These are phyloP conservation scores for Toxicodendron radicans DNA, from an alignment of 345 rosid genomes.

Conservation along the genomic window DNA sequence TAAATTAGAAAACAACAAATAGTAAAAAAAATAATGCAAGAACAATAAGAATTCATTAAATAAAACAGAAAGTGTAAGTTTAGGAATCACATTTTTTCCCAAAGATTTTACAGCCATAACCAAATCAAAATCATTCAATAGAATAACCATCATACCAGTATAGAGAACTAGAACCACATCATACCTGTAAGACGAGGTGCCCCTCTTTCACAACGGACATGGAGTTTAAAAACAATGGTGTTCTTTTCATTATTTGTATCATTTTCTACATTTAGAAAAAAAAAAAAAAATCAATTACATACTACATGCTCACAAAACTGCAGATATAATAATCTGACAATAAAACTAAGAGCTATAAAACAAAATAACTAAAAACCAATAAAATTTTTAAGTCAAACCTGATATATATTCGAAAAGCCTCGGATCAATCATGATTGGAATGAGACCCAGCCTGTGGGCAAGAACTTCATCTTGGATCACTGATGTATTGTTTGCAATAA, in stretches of 20 bases:
- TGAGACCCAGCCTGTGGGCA: conserved; percentile 90
- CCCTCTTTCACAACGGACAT: conserved; percentile 51
- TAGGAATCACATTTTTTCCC: not conserved
- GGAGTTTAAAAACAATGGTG: conserved; percentile 91
- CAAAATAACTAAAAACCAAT: conserved; percentile 3
- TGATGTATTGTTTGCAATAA: conserved; percentile 87
- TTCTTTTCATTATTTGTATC: conserved; percentile 86
- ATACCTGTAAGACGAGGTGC: conserved; percentile 61
- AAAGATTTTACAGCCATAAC: not conserved
- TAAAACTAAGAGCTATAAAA: not conserved
- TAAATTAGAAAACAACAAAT: not conserved
- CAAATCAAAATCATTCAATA: not conserved
- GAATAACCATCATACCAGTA: not conserved
- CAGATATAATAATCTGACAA: not conserved
- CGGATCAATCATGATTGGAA: conserved; percentile 82
- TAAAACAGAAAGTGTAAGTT: not conserved
- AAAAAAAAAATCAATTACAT: not conserved
- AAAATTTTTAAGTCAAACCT: conserved; percentile 39
- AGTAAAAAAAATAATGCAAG: not conserved
- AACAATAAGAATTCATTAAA: not conserved
- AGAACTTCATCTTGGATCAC: conserved; percentile 89
- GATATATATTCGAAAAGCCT: conserved; percentile 84
- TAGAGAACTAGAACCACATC: conserved; percentile 9
- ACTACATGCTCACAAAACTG: not conserved
- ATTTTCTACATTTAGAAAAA: conserved; percentile 45